Conservation (phyloP, 768 basidiomycete genomes). For the Tubosaeta sp. region DNA sequence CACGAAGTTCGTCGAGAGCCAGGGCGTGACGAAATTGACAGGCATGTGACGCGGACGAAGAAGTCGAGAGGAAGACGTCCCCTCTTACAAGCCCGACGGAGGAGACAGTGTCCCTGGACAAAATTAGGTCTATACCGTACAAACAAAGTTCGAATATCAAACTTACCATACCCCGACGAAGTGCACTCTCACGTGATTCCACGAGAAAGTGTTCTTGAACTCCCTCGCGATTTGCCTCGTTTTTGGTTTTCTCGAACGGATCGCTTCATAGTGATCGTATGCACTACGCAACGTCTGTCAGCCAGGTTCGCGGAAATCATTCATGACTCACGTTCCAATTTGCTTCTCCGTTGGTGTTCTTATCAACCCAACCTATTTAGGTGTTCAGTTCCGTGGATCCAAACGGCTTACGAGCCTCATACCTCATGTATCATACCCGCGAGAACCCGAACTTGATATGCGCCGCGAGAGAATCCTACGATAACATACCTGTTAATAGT, state of each 20-base stretch:
- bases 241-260: conserved; percentile 17
- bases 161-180: conserved; percentile 52
- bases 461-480: conserved; percentile 42
- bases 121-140: background rate
- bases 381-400: no score
- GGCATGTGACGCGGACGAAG: conserved; percentile 51
- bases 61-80: conserved; percentile 50
- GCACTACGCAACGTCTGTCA: conserved; percentile 1
- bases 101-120: conserved; percentile 59
- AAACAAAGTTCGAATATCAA: background rate
- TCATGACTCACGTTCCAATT: no score
- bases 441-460: conserved; percentile 38
- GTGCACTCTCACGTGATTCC: conserved; percentile 40
- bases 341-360: no score
- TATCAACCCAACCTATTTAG: no score
- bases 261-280: conserved; percentile 17
- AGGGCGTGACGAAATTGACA: conserved; percentile 61
- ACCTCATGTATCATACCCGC: conserved; percentile 41
- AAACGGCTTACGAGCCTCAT: background rate
- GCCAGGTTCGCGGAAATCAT: no score
- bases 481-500: background rate
- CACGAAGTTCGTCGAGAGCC: conserved; percentile 58
- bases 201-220: conserved; percentile 47
- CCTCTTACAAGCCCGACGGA: conserved; percentile 53
- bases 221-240: conserved; percentile 15